Percentiles rank a stretch among this genome's conserved stretches.
These are phyloP conservation scores for Begonia fuchsioides DNA, from an alignment of 306 rosid species.

Conservation along the genomic window DNA sequence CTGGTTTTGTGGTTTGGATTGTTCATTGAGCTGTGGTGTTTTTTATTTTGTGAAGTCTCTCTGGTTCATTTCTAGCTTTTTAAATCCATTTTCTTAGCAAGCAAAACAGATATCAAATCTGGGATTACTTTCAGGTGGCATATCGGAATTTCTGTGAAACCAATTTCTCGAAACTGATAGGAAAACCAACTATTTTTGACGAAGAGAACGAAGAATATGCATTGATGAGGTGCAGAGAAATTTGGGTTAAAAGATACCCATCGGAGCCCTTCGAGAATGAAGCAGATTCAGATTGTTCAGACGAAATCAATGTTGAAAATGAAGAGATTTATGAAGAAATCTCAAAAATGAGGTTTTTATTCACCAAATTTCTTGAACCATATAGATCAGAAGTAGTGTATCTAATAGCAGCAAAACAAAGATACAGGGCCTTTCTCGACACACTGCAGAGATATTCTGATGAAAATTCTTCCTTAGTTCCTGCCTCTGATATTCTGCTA, in stretches of 20 bases:
- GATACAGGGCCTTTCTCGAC: slow-evolving; percentile 60
- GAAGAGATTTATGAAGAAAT: slow-evolving; percentile 36
- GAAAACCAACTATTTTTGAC: slow-evolving; percentile 49
- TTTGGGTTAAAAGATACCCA: slow-evolving; percentile 54
- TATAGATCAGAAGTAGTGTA: slow-evolving; percentile 57
- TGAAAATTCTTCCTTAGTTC: slow-evolving; percentile 41
- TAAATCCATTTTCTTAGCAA: background rate
- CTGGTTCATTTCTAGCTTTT: background rate
- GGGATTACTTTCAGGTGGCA: slow-evolving; percentile 22
- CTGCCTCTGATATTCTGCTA: slow-evolving; percentile 64
- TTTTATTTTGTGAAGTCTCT: background rate
- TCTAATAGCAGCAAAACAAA: slow-evolving; percentile 60
- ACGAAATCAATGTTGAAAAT: slow-evolving; percentile 2
- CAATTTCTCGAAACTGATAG: slow-evolving; percentile 50
- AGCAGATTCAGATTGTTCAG: slow-evolving; percentile 17
- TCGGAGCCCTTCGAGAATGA: slow-evolving; percentile 66
- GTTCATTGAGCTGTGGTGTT: too few relatives aligned
- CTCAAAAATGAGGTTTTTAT: slow-evolving; percentile 28
- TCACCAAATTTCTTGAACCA: slow-evolving; percentile 35
- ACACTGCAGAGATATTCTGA: slow-evolving; percentile 32
- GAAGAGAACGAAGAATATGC: slow-evolving; percentile 90
- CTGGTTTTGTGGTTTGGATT: too few relatives aligned
- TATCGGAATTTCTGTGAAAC: slow-evolving; percentile 56
- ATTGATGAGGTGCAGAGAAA: slow-evolving; percentile 42
- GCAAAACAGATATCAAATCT: slow-evolving; percentile 4